Evolutionary conservation across 257 asterid species (phyloP).

Genomic region (Datura wrightii): DNA sequence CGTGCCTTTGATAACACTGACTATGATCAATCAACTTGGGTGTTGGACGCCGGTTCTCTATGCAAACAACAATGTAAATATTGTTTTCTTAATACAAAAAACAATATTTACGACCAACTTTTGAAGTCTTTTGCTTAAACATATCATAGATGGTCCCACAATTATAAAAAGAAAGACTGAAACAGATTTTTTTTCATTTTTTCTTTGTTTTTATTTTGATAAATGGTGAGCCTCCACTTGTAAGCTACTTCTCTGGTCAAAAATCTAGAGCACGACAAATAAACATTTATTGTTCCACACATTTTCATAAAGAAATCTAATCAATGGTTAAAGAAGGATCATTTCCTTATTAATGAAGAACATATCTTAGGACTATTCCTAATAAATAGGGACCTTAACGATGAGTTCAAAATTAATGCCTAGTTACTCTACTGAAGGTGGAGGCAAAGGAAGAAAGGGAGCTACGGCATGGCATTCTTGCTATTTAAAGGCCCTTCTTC

Average conservation of each 20-base stretch:
- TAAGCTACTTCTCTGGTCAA: background rate
- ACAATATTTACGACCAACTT: background rate
- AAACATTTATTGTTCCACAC: slow-evolving; percentile 7
- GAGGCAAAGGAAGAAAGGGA: background rate
- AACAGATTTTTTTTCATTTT: too few species aligned
- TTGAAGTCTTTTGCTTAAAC: slow-evolving; percentile 5
- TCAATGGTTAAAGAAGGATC: background rate
- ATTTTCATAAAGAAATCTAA: background rate
- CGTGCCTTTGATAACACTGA: background rate
- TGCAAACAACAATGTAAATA: background rate
- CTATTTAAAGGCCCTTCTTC: slow-evolving; percentile 21
- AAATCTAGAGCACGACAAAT: slow-evolving; percentile 19
- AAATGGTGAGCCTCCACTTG: background rate
- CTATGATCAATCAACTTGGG: slow-evolving; percentile 1
- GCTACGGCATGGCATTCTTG: background rate
- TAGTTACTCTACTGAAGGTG: background rate
- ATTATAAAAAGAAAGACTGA: background rate
- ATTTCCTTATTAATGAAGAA: slow-evolving; percentile 11
- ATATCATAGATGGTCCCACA: background rate
- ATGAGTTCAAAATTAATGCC: slow-evolving; percentile 4
- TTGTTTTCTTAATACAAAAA: background rate
- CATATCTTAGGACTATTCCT: background rate
- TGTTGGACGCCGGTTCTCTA: background rate
- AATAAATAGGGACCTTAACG: slow-evolving; percentile 14
- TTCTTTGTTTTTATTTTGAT: background rate